A percentile compares a stretch with the other conserved stretches of the same genome.
Evolutionary conservation across 2,329 filamentous ascomycete genomes (phyloP).

Genomic region (Chaetoscypha palmicola): DNA sequence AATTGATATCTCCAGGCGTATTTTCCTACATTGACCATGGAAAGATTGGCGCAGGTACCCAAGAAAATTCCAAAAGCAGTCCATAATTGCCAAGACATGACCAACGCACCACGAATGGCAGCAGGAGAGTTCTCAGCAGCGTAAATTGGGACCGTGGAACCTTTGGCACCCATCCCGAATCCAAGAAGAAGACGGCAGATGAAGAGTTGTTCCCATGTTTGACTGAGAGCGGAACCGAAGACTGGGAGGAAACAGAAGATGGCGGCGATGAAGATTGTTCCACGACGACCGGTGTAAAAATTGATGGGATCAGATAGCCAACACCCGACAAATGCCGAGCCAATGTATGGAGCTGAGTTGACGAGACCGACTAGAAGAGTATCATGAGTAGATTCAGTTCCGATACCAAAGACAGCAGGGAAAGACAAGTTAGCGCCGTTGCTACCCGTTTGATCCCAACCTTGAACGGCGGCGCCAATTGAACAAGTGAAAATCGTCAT

Average conservation of each 20-base stretch:
- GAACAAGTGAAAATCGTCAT: slow-evolving; percentile 63
- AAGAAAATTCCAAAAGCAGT: slow-evolving; percentile 61
- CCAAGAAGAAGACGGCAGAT: slow-evolving; percentile 51
- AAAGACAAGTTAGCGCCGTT: slow-evolving; percentile 45
- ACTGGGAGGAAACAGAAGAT: slow-evolving; percentile 55
- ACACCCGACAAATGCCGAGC: slow-evolving; percentile 45
- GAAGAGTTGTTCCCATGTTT: slow-evolving; percentile 52
- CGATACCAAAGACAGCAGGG: slow-evolving; percentile 38
- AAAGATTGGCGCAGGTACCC: slow-evolving; percentile 58
- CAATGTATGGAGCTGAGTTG: slow-evolving; percentile 41
- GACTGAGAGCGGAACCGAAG: slow-evolving; percentile 52
- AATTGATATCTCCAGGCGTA: slow-evolving; percentile 59
- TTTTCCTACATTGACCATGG: slow-evolving; percentile 50
- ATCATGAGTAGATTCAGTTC: slow-evolving; percentile 35
- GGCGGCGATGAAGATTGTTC: slow-evolving; percentile 56
- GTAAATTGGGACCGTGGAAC: slow-evolving; percentile 43
- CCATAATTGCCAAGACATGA: slow-evolving; percentile 47
- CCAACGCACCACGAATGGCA: slow-evolving; percentile 45
- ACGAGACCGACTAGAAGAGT: slow-evolving; percentile 52
- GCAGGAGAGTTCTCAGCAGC: slow-evolving; percentile 50
- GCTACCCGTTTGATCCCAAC: slow-evolving; percentile 39
- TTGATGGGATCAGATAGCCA: slow-evolving; percentile 60
- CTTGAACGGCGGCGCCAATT: slow-evolving; percentile 61
- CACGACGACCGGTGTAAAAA: slow-evolving; percentile 49
- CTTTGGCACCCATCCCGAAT: slow-evolving; percentile 55